phyloP scores from a whole-genome alignment of 257 asterid genomes.

The Solanum piurae region DNA sequence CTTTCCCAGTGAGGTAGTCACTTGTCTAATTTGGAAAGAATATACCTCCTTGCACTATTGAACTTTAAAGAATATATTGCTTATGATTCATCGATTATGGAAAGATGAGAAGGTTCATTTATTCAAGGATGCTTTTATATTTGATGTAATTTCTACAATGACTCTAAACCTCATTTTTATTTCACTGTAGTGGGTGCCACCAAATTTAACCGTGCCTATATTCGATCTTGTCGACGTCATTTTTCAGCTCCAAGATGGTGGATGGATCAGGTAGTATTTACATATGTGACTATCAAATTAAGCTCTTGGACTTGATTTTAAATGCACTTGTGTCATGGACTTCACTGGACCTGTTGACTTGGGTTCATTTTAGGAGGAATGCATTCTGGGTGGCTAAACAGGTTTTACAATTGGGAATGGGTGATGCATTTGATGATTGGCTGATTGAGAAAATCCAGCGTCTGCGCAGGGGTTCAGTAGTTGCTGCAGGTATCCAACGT shows the following conservation, averaged over 20 bases:
- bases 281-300: neutral
- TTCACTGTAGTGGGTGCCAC: conserved; percentile 81
- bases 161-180: neutral
- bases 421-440: conserved; percentile 99
- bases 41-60: neutral
- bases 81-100: neutral
- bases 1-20: conserved; percentile 72
- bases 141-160: neutral
- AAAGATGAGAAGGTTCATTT: neutral
- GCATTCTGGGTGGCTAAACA: conserved; percentile 98
- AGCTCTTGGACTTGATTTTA: neutral
- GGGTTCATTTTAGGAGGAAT: conserved; percentile 48
- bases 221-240: conserved; percentile 76
- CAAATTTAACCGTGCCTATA: conserved; percentile 68
- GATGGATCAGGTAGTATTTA: conserved; percentile 79
- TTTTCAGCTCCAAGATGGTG: conserved; percentile 96
- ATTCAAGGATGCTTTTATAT: neutral
- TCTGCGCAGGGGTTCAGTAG: conserved; percentile 74
- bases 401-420: conserved; percentile 96
- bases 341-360: neutral
- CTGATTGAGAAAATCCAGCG: conserved; percentile 77
- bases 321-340: neutral
- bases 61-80: neutral
- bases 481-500: conserved; percentile 78
- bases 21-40: neutral